phyloP scores from a whole-genome alignment of 495 filamentous ascomycete genomes.

The Penicillium fimorum region DNA sequence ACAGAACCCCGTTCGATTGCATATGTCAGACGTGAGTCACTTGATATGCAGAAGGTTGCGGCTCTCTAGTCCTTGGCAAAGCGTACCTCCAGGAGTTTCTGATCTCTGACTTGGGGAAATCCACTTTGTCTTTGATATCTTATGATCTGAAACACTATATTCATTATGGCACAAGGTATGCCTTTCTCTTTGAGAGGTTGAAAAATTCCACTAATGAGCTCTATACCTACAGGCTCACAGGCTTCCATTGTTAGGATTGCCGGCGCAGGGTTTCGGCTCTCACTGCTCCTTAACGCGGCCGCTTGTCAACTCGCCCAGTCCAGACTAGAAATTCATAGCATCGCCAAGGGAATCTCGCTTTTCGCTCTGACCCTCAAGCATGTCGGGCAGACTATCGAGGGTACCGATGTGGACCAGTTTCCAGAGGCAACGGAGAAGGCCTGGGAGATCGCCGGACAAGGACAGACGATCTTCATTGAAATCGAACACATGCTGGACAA shows the following conservation, averaged over 20 bases:
- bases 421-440: slow-evolving; percentile 38
- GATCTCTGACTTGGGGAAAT: background rate
- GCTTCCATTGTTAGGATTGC: slow-evolving; percentile 37
- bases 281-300: slow-evolving; percentile 44
- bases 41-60: slow-evolving; percentile 30
- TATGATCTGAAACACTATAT: background rate
- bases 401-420: slow-evolving; percentile 26
- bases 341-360: slow-evolving; percentile 46
- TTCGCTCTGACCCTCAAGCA: slow-evolving; percentile 47
- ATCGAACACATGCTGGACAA: slow-evolving; percentile 47
- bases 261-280: slow-evolving; percentile 45
- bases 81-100: background rate
- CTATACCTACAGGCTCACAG: slow-evolving; percentile 20
- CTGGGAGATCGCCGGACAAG: slow-evolving; percentile 41
- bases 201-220: slow-evolving; percentile 3
- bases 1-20: background rate
- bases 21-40: slow-evolving; percentile 25
- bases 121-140: slow-evolving; percentile 3
- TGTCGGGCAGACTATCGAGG: slow-evolving; percentile 34
- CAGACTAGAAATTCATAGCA: slow-evolving; percentile 45
- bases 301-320: slow-evolving; percentile 43
- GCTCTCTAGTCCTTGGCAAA: slow-evolving; percentile 3
- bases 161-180: slow-evolving; percentile 25
- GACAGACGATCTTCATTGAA: slow-evolving; percentile 42
- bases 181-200: background rate